Evolutionary conservation across 768 basidiomycete genomes (phyloP), one percentile per base, ranked within the genome.

Genomic region (Sporobolomyces phaffii): DNA sequence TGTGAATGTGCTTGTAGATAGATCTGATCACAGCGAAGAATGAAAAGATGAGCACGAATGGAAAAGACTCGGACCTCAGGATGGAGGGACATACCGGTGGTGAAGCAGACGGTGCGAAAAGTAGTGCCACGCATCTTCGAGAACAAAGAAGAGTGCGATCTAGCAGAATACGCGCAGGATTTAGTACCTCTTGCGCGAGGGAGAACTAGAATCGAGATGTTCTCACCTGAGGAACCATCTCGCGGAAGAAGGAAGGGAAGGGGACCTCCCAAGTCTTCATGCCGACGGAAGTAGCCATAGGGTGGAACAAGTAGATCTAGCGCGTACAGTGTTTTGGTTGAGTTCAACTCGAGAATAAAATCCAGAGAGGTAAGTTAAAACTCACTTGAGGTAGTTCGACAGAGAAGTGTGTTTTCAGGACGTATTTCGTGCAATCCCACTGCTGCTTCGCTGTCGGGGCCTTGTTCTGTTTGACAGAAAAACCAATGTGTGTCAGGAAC

Each of bases 201-300:
- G 17, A 29, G 17, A 17, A 11, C 17, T 36, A 17, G 29, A n/a
- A 15, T 13, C 9, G 43, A 24, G 47, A 33, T 9, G 5, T 4
- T 11, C 60, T 54, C 15, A 67, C 65, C 34, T 67, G 66, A 10
- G 66, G 66, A 8, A 68, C n/a, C 49, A 68, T 68, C 56, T 68
- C 60, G 31, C 41, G 33, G 48, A 80, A 81, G 78, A 83, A 81
- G 0, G 84, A 77, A 0, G 96, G 89, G 81, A 99, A 90, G 1
- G 96, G 94, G 3, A 98, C 88, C 69, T 96, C 87, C 80, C 89
- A 88, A 0, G 94, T 99, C 40, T 83, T 77, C 89, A 99, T 91
- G 72, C 91, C 93, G 64, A 94, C 82, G 48, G 80, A 77, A 75
- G 91, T 89, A 22, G 91, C 91, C 73, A 92, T 81, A 7, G 74